Conservation (phyloP, 2,329 filamentous ascomycete genomes). For the Sporothrix protearum region DNA sequence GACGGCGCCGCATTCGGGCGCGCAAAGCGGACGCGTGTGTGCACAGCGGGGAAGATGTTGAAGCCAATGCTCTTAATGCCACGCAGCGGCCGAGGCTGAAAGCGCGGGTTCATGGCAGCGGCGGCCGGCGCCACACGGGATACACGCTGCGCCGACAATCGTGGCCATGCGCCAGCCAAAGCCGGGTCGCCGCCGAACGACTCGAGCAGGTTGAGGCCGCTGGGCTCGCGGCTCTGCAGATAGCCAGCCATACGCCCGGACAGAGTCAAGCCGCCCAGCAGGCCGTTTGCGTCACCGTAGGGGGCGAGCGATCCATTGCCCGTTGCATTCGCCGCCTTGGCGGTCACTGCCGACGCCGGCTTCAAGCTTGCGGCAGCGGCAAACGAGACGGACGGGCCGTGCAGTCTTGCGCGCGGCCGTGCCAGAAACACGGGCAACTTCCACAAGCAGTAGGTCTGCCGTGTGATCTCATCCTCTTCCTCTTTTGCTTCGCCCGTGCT, state of each 20-base stretch:
- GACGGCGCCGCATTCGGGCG: slow-evolving; percentile 57
- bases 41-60: slow-evolving; percentile 64
- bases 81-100: slow-evolving; percentile 57
- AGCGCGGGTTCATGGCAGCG: slow-evolving; percentile 44
- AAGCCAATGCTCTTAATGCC: slow-evolving; percentile 57
- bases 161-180: slow-evolving; percentile 59
- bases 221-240: slow-evolving; percentile 64
- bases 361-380: slow-evolving; percentile 58
- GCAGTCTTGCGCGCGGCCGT: slow-evolving; percentile 61
- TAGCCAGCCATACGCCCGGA: slow-evolving; percentile 47
- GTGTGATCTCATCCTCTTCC: slow-evolving; percentile 31
- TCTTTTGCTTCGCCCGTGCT: neutral
- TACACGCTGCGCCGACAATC: slow-evolving; percentile 69
- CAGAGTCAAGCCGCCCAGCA: neutral
- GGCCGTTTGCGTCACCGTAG: neutral
- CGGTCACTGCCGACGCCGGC: slow-evolving; percentile 44
- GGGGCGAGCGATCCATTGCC: slow-evolving; percentile 35
- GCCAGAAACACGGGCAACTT: slow-evolving; percentile 56
- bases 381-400: slow-evolving; percentile 64
- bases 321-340: slow-evolving; percentile 39
- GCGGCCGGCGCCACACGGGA: slow-evolving; percentile 67
- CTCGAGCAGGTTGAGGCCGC: slow-evolving; percentile 73
- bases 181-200: slow-evolving; percentile 65
- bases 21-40: slow-evolving; percentile 70
- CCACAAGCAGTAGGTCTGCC: slow-evolving; percentile 56